phyloP scores from a whole-genome alignment of 352 stramenopile species.

The Pythium aquatile region DNA sequence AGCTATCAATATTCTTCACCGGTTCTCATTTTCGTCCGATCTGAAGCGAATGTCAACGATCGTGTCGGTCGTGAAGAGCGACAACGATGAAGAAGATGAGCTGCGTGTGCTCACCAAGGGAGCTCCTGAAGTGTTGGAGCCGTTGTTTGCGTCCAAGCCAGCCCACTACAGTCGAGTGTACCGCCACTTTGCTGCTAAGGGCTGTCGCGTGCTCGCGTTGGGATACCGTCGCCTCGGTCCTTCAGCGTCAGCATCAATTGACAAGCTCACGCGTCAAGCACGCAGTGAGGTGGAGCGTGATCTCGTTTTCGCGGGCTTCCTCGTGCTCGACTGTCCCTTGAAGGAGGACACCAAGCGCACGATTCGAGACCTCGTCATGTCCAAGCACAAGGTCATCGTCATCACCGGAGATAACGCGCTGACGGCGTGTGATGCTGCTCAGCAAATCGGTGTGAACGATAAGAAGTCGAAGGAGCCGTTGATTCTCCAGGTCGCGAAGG shows the following conservation, averaged over 20 bases:
- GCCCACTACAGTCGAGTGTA: conserved; percentile 54
- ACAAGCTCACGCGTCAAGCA: conserved; percentile 21
- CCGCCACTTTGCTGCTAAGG: conserved; percentile 41
- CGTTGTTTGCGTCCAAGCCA: conserved; percentile 72
- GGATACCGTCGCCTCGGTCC: conserved; percentile 57
- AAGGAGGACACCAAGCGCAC: conserved; percentile 89
- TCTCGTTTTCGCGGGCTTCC: conserved; percentile 90
- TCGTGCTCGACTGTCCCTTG: conserved; percentile 92
- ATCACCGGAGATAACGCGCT: conserved; percentile 95
- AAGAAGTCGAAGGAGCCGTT: conserved; percentile 22
- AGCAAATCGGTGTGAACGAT: conserved; percentile 75
- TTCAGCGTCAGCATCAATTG: conserved; percentile 12
- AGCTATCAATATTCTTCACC: conserved; percentile 64
- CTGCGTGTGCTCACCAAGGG: conserved; percentile 88
- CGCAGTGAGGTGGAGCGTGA: conserved; percentile 74
- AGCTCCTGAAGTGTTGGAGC: conserved; percentile 89
- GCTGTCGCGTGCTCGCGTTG: conserved; percentile 86
- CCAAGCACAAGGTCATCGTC: conserved; percentile 87
- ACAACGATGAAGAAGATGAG: conserved; percentile 36
- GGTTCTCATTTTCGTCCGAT: conserved; percentile 88
- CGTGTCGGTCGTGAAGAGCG: conserved; percentile 32
- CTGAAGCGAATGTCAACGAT: conserved; percentile 93
- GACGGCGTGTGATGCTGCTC: conserved; percentile 92
- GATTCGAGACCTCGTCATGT: conserved; percentile 77
- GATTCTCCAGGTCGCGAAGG: conserved; percentile 22